These are phyloP conservation scores for Cytidiella melzeri DNA, from an alignment of 768 basidiomycete genomes.

Conservation along the genomic window DNA sequence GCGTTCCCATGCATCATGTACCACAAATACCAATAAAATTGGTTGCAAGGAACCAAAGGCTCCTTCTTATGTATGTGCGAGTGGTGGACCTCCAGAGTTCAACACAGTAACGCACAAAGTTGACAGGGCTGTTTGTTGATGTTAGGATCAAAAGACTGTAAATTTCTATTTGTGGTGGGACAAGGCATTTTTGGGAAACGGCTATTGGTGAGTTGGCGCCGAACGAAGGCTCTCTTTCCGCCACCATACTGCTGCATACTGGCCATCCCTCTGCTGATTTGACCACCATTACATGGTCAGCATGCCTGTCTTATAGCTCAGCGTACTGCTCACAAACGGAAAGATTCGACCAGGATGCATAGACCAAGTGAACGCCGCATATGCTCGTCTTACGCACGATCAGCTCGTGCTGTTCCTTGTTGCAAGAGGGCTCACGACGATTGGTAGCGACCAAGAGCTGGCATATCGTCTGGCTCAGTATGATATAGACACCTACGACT, in stretches of 20 bases:
- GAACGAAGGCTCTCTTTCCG: too few species aligned
- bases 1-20: too few species aligned
- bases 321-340: slow-evolving; percentile 1
- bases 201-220: background rate
- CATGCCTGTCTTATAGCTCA: background rate
- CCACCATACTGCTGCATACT: background rate
- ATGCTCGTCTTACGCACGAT: slow-evolving; percentile 56
- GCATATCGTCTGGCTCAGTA: slow-evolving; percentile 68
- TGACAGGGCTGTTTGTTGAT: slow-evolving; percentile 5
- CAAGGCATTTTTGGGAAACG: background rate
- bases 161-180: background rate
- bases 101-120: background rate
- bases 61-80: too few species aligned
- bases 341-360: slow-evolving; percentile 18
- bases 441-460: slow-evolving; percentile 58
- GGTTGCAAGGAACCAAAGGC: too few species aligned
- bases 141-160: slow-evolving; percentile 8
- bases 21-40: too few species aligned
- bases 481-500: slow-evolving; percentile 69
- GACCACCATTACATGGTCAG: slow-evolving; percentile 5
- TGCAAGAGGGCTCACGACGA: slow-evolving; percentile 61
- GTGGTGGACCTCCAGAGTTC: background rate
- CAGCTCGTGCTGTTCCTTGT: slow-evolving; percentile 74
- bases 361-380: slow-evolving; percentile 58
- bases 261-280: background rate